Percentiles rank a stretch among this genome's conserved stretches.
These are phyloP conservation scores for Phytopythium sindhum DNA, from an alignment of 352 stramenopile species.

Conservation along the genomic window DNA sequence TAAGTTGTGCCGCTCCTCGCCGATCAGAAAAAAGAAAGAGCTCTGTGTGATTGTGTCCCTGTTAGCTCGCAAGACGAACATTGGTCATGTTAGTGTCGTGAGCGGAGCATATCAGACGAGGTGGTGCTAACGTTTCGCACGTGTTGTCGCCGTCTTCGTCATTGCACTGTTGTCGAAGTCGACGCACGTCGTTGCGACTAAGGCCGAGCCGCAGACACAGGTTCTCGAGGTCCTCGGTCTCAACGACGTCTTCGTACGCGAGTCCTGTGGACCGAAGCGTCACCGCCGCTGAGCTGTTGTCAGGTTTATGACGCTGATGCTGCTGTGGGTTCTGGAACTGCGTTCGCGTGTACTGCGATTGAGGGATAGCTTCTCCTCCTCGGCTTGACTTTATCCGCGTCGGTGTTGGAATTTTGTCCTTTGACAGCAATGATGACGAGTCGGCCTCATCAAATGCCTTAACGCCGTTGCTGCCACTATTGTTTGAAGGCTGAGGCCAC, in stretches of 20 bases:
- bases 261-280: constrained; percentile 7
- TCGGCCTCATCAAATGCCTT: background rate
- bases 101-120: background rate
- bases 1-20: constrained; percentile 38
- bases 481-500: background rate
- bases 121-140: constrained; percentile 13
- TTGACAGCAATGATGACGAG: background rate
- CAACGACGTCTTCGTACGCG: constrained; percentile 21
- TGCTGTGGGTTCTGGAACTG: background rate
- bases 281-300: background rate
- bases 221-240: constrained; percentile 21
- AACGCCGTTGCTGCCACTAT: background rate
- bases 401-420: background rate
- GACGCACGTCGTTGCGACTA: constrained; percentile 22
- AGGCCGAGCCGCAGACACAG: constrained; percentile 37
- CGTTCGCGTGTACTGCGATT: background rate
- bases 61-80: background rate
- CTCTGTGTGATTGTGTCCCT: constrained; percentile 37
- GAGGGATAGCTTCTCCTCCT: background rate
- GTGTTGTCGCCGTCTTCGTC: constrained; percentile 33
- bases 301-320: background rate
- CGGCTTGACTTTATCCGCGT: background rate
- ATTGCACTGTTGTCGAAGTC: constrained; percentile 33
- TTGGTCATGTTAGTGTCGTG: background rate
- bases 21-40: constrained; percentile 58